These are phyloP conservation scores for Sinapis alba DNA, from an alignment of 441 rosid genomes.

Conservation along the genomic window DNA sequence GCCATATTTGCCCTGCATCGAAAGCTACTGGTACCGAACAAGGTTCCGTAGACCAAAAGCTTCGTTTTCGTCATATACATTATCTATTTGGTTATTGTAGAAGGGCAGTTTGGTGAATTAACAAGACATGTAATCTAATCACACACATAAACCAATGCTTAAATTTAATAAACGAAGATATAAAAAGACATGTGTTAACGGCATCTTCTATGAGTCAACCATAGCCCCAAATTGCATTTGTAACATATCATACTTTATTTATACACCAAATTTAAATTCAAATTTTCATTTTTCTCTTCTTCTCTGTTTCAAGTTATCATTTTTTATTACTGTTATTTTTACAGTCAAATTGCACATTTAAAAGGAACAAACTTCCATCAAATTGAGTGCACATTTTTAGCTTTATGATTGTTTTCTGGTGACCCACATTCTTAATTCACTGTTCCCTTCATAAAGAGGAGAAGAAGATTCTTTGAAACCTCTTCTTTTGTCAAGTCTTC, in stretches of 20 bases:
- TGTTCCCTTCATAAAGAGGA: conserved; percentile 24
- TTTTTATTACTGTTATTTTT: background rate
- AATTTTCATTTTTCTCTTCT: background rate
- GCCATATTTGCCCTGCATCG: conserved; percentile 9
- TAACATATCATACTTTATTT: conserved; percentile 10
- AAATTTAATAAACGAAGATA: background rate
- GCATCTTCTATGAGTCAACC: conserved; percentile 38
- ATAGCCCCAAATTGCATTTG: conserved; percentile 11
- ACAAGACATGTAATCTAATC: conserved; percentile 37
- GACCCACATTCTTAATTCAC: conserved; percentile 36
- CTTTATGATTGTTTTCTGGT: conserved; percentile 35
- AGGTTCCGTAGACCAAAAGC: conserved; percentile 36
- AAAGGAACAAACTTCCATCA: conserved; percentile 36
- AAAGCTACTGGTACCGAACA: conserved; percentile 24
- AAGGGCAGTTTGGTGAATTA: conserved; percentile 42
- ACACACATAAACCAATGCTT: conserved; percentile 15
- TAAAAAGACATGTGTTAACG: conserved; percentile 34
- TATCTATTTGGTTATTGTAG: background rate
- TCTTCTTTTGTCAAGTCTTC: conserved; percentile 19
- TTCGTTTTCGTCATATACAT: conserved; percentile 22
- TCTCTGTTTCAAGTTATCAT: background rate
- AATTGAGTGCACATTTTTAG: conserved; percentile 39
- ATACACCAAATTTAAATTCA: conserved; percentile 32
- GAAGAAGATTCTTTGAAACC: conserved; percentile 29
- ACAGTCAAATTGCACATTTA: conserved; percentile 30